Evolutionary conservation across 306 rosid genomes (phyloP).

Genomic region (Calophaca sinica): DNA sequence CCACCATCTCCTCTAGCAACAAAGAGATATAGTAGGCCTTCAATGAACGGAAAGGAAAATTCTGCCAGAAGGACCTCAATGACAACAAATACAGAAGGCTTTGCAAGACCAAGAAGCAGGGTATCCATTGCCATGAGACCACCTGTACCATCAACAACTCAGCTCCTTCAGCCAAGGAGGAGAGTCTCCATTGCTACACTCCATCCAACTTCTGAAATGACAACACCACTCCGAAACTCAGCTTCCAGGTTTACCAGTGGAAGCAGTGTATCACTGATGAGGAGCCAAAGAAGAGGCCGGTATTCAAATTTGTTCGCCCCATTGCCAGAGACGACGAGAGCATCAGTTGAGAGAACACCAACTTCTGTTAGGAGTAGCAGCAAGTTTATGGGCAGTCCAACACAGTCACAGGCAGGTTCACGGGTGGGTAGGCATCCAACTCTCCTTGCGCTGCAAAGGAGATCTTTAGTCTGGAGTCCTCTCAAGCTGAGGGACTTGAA

Average conservation of each 20-base stretch:
- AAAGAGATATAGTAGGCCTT: slow-evolving; percentile 41
- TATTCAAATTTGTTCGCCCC: slow-evolving; percentile 83
- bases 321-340: slow-evolving; percentile 60
- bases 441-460: slow-evolving; percentile 65
- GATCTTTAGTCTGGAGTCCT: slow-evolving; percentile 88
- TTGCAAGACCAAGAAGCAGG: slow-evolving; percentile 65
- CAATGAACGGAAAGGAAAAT: slow-evolving; percentile 77
- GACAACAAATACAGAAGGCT: slow-evolving; percentile 46
- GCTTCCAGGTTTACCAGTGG: slow-evolving; percentile 37
- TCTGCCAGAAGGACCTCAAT: slow-evolving; percentile 48
- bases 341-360: slow-evolving; percentile 71
- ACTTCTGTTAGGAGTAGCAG: slow-evolving; percentile 73
- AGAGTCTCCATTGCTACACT: slow-evolving; percentile 79
- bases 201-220: slow-evolving; percentile 62
- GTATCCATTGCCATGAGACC: slow-evolving; percentile 75
- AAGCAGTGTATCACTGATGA: slow-evolving; percentile 51
- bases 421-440: slow-evolving; percentile 55
- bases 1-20: slow-evolving; percentile 64
- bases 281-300: slow-evolving; percentile 64
- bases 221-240: slow-evolving; percentile 75
- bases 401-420: slow-evolving; percentile 58
- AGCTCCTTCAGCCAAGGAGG: slow-evolving; percentile 79
- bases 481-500: slow-evolving; percentile 69
- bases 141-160: slow-evolving; percentile 52
- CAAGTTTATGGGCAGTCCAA: slow-evolving; percentile 87